Percentiles rank a stretch among this genome's conserved stretches.
phyloP scores from a whole-genome alignment of 768 basidiomycete species.

The Botryobasidium botryosum region DNA sequence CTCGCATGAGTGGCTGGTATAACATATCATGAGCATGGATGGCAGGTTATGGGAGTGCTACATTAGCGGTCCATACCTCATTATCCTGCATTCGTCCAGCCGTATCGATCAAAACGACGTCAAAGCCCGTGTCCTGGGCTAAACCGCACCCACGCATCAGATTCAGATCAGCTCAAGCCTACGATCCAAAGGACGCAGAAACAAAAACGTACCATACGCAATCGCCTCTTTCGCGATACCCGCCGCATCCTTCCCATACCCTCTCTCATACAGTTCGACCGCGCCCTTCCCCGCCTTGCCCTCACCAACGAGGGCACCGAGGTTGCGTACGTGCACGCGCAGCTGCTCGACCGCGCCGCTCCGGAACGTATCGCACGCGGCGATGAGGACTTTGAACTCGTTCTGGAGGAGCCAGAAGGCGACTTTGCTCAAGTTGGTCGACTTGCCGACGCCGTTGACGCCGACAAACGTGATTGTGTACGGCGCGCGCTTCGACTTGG shows the following conservation, averaged over 20 bases:
- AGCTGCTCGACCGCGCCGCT: conserved; percentile 97
- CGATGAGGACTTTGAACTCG: conserved; percentile 79
- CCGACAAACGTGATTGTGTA: conserved; percentile 95
- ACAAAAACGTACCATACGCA: conserved; percentile 44
- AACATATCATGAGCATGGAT: not conserved
- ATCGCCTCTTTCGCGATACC: conserved; percentile 95
- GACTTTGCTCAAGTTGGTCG: conserved; percentile 93
- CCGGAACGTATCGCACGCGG: conserved; percentile 96
- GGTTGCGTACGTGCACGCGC: conserved; percentile 86
- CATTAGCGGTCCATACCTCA: conserved; percentile 37
- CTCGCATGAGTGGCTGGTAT: conserved; percentile 80
- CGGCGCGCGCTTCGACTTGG: conserved; percentile 54
- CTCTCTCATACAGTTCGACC: conserved; percentile 88
- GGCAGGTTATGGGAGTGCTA: not conserved
- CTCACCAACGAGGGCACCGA: conserved; percentile 53
- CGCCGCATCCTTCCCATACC: conserved; percentile 98
- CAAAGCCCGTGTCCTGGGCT: conserved; percentile 84
- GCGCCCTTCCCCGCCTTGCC: conserved; percentile 46
- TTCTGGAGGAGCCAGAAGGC: conserved; percentile 99
- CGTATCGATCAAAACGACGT: conserved; percentile 94
- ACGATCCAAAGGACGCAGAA: not conserved
- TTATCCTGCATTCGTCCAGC: conserved; percentile 99
- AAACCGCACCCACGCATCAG: conserved; percentile 3
- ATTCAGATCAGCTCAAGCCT: not conserved
- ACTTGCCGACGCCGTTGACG: conserved; percentile 98